Conservation (phyloP, 441 rosid species). For the Monsonia emarginata region DNA sequence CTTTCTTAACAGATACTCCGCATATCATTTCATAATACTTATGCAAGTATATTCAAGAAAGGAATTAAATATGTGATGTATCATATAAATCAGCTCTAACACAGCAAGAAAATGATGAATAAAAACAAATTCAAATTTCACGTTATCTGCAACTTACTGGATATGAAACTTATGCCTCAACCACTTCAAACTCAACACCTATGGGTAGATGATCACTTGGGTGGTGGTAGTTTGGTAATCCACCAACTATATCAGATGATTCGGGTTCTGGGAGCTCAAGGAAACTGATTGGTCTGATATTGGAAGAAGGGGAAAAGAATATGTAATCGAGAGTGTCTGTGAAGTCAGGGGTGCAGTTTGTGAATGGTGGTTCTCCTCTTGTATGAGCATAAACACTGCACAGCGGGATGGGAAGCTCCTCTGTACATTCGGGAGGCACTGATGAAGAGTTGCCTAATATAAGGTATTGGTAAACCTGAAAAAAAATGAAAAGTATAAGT, state of each 20-base stretch:
- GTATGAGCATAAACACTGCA: constrained; percentile 55
- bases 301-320: constrained; percentile 53
- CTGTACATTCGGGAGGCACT: constrained; percentile 29
- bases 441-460: constrained; percentile 40
- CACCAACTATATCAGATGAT: constrained; percentile 49
- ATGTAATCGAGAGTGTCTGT: constrained; percentile 73
- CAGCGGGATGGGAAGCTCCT: constrained; percentile 49
- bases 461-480: constrained; percentile 72
- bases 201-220: constrained; percentile 94
- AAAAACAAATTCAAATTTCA: background rate
- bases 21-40: background rate
- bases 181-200: constrained; percentile 63
- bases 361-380: constrained; percentile 75
- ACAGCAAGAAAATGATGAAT: background rate
- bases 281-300: constrained; percentile 47
- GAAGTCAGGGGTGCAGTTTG: constrained; percentile 79
- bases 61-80: background rate
- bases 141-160: background rate
- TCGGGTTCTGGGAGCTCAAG: constrained; percentile 54
- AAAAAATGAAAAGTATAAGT: background rate
- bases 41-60: background rate
- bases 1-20: background rate
- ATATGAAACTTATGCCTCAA: background rate
- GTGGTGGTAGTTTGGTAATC: constrained; percentile 67
- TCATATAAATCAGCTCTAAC: background rate